Conservation (phyloP, 768 basidiomycete species). For the Trametes cinnabarina region DNA sequence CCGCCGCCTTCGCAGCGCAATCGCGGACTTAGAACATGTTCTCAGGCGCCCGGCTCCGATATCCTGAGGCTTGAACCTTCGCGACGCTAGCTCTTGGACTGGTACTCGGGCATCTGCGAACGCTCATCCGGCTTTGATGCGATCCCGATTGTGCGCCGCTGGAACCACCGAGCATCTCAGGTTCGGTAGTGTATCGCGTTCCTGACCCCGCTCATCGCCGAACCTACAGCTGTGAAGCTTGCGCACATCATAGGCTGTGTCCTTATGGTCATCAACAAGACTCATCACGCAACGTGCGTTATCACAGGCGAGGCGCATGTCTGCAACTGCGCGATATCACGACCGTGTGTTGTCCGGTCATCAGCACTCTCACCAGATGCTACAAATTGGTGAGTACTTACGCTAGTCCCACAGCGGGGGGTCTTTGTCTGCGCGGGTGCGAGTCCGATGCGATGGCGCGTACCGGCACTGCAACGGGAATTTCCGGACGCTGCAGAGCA, state of each 20-base stretch:
- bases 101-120: not conserved
- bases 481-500: not conserved
- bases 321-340: not conserved
- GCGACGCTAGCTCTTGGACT: not conserved
- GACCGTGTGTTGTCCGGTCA: not conserved
- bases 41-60: not conserved
- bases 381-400: not conserved
- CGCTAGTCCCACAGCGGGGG: not conserved
- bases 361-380: not conserved
- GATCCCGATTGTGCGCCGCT: not conserved
- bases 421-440: not conserved
- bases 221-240: not conserved
- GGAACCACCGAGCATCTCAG: not conserved
- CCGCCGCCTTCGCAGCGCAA: not conserved
- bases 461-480: not conserved
- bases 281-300: not conserved
- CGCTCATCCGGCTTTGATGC: not conserved
- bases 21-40: slow-evolving; percentile 8
- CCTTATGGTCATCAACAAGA: not conserved
- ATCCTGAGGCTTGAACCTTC: not conserved
- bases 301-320: too few species aligned
- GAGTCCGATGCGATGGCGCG: not conserved
- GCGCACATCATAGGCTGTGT: not conserved
- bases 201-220: not conserved
- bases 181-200: not conserved